Base-by-base conservation (phyloP, 352 stramenopile genomes). In the Globisporangium paroecandrum region DNA sequence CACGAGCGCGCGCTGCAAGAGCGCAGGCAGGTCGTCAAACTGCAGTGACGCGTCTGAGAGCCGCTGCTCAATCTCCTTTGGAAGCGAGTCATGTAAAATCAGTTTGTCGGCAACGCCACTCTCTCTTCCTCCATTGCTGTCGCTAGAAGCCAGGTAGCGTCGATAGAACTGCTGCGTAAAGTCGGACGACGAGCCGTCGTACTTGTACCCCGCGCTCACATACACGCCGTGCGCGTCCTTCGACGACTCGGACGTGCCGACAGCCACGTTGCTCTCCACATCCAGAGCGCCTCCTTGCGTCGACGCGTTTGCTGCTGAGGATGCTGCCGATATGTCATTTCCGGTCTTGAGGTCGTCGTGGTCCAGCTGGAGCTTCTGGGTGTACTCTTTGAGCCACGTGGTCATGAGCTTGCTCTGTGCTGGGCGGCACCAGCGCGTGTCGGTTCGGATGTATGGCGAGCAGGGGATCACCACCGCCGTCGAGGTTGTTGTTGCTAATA, bases 161-260 rank as follows among this genome's bases (percentile, higher is more conserved):
- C 65, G 61, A 53, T 71, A 77, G 24, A 77, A 77, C 36, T 83
- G 76, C 69, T 80, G 71, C 2, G 71, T 66, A 36, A 83, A 64
- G 55, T 83, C 76, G 2, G 66, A 74, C 0, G 64, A 77, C 7
- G 55, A 29, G 15, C 76, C 76, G n/a, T 80, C 69, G 55, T 71
- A 80, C 10, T 54, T 4, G 20, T 72, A 82, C 0, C 12, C 29
- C 1, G 62, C 12, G 46, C 64, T 56, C 38, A 76, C 32, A 2
- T 61, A 25, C n/a, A 75, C 67, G 12, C 57, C 66, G 3, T 65
- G 58, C 20, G 49, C 43, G 58, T 79, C 73, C 24, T 70, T 66
- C 3, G 15, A 4, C 1, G 38, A 20, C n/a, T 24, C 57, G 4
- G 20, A n/a, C 9, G 20, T 46, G 4, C 38, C 12, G 12, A 4